phyloP scores from a whole-genome alignment of 139 green algal species.

The Zygnema cylindricum region DNA sequence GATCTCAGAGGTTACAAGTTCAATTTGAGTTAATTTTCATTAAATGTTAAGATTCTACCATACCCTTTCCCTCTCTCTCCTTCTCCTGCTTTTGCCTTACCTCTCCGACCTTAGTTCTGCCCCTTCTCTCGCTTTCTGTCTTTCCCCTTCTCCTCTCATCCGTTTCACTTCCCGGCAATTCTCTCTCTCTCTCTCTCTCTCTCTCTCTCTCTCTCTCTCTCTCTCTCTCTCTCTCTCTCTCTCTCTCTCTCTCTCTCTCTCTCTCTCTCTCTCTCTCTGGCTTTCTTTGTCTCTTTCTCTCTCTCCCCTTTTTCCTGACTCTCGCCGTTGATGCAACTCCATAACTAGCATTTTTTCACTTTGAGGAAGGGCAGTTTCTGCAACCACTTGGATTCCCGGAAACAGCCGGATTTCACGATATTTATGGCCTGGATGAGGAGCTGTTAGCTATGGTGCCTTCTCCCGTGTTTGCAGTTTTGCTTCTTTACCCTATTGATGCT shows the following conservation, averaged over 20 bases:
- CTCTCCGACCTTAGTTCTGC: neutral
- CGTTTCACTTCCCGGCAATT: neutral
- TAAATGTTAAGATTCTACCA: too few species aligned
- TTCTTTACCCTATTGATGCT: constrained; percentile 58
- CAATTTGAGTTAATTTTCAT: too few species aligned
- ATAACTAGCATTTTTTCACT: neutral
- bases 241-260: neutral
- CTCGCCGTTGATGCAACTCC: neutral
- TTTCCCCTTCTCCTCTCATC: neutral
- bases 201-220: neutral
- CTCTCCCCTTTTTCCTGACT: neutral
- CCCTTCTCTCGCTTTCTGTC: neutral
- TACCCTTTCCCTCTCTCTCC: neutral
- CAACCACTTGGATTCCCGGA: constrained; percentile 22
- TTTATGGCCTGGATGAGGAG: constrained; percentile 61
- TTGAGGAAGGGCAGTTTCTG: constrained; percentile 28
- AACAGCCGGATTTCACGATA: constrained; percentile 57
- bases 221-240: neutral
- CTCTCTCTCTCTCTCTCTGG: neutral
- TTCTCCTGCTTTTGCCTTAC: neutral
- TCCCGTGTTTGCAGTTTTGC: constrained; percentile 60
- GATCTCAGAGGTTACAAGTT: too few species aligned
- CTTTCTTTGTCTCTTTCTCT: neutral
- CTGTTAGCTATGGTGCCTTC: constrained; percentile 64
- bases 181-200: neutral